phyloP scores from a whole-genome alignment of 768 basidiomycete species.

The Lactarius akahatsu region DNA sequence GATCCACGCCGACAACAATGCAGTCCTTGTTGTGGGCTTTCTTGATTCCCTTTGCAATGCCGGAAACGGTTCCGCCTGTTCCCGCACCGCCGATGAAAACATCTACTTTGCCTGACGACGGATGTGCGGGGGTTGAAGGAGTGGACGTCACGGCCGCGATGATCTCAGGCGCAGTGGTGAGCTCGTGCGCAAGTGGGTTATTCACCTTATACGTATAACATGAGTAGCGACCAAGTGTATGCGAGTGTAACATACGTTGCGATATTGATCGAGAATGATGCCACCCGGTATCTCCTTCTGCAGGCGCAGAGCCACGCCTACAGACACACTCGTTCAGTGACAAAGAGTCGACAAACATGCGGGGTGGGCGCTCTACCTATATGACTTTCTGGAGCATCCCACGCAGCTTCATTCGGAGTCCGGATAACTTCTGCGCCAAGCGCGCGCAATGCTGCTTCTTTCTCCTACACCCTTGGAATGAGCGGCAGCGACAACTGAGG shows the following conservation, averaged over 20 bases:
- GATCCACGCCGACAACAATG: slow-evolving; percentile 85
- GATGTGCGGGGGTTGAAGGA: slow-evolving; percentile 53
- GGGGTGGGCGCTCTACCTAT: slow-evolving; percentile 65
- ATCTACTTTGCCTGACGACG: slow-evolving; percentile 75
- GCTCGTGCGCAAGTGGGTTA: slow-evolving; percentile 90
- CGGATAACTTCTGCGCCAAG: slow-evolving; percentile 94
- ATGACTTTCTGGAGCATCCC: slow-evolving; percentile 87
- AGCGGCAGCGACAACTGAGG: background rate
- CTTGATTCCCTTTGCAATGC: slow-evolving; percentile 76
- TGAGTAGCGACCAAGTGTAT: slow-evolving; percentile 8
- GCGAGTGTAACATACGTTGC: slow-evolving; percentile 51
- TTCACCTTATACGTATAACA: slow-evolving; percentile 48
- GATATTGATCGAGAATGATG: slow-evolving; percentile 92
- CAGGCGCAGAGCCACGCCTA: slow-evolving; percentile 81
- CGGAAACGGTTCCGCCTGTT: slow-evolving; percentile 95
- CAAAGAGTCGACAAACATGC: slow-evolving; percentile 45
- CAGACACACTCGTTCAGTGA: slow-evolving; percentile 68
- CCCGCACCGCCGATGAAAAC: slow-evolving; percentile 85
- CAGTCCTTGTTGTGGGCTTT: slow-evolving; percentile 71
- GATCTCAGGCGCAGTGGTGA: slow-evolving; percentile 90
- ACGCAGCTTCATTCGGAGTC: slow-evolving; percentile 87
- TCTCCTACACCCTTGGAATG: slow-evolving; percentile 55
- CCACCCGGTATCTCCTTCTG: slow-evolving; percentile 76
- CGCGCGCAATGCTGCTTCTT: slow-evolving; percentile 87
- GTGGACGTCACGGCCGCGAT: slow-evolving; percentile 71